Evolutionary conservation across 116 monocot species (phyloP), one percentile per base, ranked within the genome.

Genomic region (Dioscorea cayenensis): DNA sequence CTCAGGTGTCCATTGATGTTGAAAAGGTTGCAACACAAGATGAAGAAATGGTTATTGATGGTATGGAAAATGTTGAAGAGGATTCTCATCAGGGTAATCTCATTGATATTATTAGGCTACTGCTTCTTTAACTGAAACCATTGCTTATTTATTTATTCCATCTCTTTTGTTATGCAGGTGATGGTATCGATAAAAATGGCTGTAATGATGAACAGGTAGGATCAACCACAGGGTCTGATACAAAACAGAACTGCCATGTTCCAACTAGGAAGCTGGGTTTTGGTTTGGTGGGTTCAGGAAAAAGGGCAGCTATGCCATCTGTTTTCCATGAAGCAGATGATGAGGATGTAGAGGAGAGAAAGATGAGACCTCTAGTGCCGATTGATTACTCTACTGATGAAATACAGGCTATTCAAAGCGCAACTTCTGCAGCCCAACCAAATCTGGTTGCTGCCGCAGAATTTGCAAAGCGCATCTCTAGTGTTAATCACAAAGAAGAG

Each of bases 381-480:
- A 88, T 99, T 77, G 99, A 99, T 81, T 99, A 99, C 64, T 86
- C 96, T 27, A 84, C 83, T 16, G 99, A 99, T 76, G 99, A 99
- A 79, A 63, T 90, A 51, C 90, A 99, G 71, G 89, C 87, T 68
- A 76, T 88, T 28, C 91, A 90, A 50, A 32, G 60, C 36, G 71
- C 70, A 70, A 59, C 71, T 52, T 78, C 88, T 66, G 80, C 69
- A 16, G 69, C 83, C 36, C 77, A 82, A 59, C 68, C 86, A 68
- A 84, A 99, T 75, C 65, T 94, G 62, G 81, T 74, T 28, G 96
- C 96, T 55, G 96, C 96, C 70, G 86, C 96, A 73, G 96, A 96
- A 77, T 96, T 87, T 81, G 96, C 92, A 25, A 96, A 96, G 60
- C 90, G 88, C 55, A 90, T 96, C 13, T 92, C 89, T 38, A 70